A percentile compares a stretch with the other conserved stretches of the same genome.
These are phyloP conservation scores for Leptodermis oblonga DNA, from an alignment of 257 asterid species.

Conservation along the genomic window DNA sequence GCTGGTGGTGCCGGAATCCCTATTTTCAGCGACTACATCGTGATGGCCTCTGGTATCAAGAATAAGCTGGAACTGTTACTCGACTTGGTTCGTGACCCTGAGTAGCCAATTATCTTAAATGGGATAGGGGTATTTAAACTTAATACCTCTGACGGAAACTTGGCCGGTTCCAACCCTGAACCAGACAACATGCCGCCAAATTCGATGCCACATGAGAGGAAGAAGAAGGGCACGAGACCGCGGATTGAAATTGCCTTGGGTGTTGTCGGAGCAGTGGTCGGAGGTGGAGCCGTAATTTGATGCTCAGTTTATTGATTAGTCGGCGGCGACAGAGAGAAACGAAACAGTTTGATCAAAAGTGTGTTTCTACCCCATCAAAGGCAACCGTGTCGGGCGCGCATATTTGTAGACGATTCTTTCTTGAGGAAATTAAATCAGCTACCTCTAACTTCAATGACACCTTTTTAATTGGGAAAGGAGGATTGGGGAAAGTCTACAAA, in stretches of 20 bases:
- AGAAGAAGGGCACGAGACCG: no score
- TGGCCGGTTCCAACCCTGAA: constrained; percentile 44
- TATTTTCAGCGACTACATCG: constrained; percentile 33
- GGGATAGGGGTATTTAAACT: constrained; percentile 63
- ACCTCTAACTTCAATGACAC: constrained; percentile 38
- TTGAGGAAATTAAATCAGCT: constrained; percentile 43
- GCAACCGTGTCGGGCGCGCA: constrained; percentile 20
- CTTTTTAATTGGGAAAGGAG: constrained; percentile 46
- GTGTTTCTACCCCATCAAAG: constrained; percentile 28
- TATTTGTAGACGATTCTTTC: constrained; percentile 32
- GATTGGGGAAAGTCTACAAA: constrained; percentile 62
- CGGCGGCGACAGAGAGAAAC: constrained; percentile 22
- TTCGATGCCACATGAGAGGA: background rate
- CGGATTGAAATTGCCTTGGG: background rate
- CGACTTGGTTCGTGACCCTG: constrained; percentile 24
- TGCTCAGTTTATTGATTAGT: constrained; percentile 22
- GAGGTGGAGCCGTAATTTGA: constrained; percentile 21
- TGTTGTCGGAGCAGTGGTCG: constrained; percentile 27
- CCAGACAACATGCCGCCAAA: background rate
- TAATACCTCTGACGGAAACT: constrained; percentile 23
- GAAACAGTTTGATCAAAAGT: constrained; percentile 23
- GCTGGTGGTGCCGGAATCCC: constrained; percentile 35
- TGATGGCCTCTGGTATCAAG: constrained; percentile 13
- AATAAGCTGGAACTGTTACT: constrained; percentile 25
- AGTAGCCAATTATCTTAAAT: constrained; percentile 45